Base-by-base conservation (phyloP, 352 stramenopile genomes). In the Pythium sukuiense region DNA sequence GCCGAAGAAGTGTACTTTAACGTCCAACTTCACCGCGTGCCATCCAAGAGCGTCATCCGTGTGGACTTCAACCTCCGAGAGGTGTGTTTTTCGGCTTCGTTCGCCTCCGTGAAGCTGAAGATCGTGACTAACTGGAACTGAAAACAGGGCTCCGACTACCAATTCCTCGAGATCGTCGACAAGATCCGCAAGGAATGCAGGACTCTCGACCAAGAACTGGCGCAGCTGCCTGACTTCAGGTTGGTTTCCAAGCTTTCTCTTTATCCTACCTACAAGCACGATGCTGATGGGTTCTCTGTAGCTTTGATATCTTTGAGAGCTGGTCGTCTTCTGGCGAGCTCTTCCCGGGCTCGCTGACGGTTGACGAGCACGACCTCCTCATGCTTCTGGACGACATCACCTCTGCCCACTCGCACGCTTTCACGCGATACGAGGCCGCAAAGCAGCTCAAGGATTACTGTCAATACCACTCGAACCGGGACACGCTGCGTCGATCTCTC, bases 391-490 rank as follows among this genome's bases (percentile, higher is more conserved):
- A 85, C 9, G 84, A 90, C 35, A 80, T 91, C 52, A 86, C 65
- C 6, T 73, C 77, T 49, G 74, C 61, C 32, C 71, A 85, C 45
- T 74, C 61, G 14, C 76, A 77, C 48, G 65, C 78, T 6, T 79
- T 80, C 26, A 87, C 76, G 48, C 82, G 84, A 16, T 91, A 88
- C 45, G 80, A 93, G 63, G 71, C 81, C 18, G 80, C 79, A 6
- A 90, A 90, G 64, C 82, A 75, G 45, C 61, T 93, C n/a, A 93
- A 93, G 70, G 81, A 93, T 50, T 72, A 87, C 14, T 91, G 84
- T 45, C 76, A 85, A 54, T 76, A 81, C 59, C 61, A 75, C 50
- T 71, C 65, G 41, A 90, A 87, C 62, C 80, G 84, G 16, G 72
- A 70, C 1, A 71, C 77, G 1, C 65, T 93, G 48, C 60, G 55